phyloP scores from a whole-genome alignment of 2,329 filamentous ascomycete species.

The Fusarium sp. region DNA sequence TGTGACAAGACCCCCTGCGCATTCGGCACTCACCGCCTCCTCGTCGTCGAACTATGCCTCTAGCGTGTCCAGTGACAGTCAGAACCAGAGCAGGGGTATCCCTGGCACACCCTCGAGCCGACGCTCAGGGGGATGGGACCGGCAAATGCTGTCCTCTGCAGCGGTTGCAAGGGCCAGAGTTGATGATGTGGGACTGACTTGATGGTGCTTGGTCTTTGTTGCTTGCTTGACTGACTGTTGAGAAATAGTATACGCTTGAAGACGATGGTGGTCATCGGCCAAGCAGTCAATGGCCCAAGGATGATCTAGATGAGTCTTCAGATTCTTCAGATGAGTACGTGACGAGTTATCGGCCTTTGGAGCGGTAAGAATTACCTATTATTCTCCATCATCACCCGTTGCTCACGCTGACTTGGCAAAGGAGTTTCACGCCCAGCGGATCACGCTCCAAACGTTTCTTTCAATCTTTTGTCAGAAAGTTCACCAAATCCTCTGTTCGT shows the following conservation, averaged over 20 bases:
- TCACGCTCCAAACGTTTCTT: constrained; percentile 42
- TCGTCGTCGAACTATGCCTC: constrained; percentile 38
- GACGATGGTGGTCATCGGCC: constrained; percentile 21
- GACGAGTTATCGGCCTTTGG: constrained; percentile 27
- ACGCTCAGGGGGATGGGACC: constrained; percentile 42
- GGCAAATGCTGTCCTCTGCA: constrained; percentile 38
- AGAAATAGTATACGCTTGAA: constrained; percentile 14
- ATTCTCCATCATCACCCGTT: constrained; percentile 1
- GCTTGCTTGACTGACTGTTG: constrained; percentile 18
- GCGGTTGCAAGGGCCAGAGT: constrained; percentile 28
- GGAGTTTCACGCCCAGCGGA: constrained; percentile 10
- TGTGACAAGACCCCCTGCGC: constrained; percentile 22
- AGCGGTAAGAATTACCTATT: constrained; percentile 28
- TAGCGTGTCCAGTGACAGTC: constrained; percentile 38
- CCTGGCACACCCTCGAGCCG: constrained; percentile 39
- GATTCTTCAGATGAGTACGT: constrained; percentile 40
- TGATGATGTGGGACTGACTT: constrained; percentile 29
- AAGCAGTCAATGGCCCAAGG: constrained; percentile 12
- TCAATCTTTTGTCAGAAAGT: constrained; percentile 36
- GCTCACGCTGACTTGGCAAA: constrained; percentile 26
- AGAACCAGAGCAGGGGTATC: constrained; percentile 29
- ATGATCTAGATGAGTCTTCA: constrained; percentile 34
- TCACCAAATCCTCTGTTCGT: constrained; percentile 39
- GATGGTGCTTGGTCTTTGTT: constrained; percentile 1
- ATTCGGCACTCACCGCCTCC: constrained; percentile 38